These are phyloP conservation scores for Eimeria sp. DNA, from an alignment of 169 alveolate genomes.

Conservation along the genomic window DNA sequence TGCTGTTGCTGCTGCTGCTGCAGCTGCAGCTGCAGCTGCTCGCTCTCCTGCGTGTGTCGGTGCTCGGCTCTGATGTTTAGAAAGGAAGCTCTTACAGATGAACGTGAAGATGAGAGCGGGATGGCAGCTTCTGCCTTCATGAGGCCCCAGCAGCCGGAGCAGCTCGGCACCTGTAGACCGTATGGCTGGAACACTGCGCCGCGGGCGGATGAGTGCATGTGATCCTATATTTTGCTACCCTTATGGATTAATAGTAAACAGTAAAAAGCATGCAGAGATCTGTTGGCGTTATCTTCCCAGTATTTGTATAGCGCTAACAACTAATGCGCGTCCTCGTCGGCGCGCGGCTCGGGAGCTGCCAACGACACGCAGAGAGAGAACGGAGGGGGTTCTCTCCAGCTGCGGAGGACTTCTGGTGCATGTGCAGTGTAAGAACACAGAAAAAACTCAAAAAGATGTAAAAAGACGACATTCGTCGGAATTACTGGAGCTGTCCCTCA, in stretches of 20 bases:
- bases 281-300: background rate
- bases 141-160: background rate
- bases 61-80: background rate
- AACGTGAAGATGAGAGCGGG: background rate
- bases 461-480: background rate
- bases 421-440: background rate
- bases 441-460: background rate
- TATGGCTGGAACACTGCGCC: background rate
- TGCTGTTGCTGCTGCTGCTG: background rate
- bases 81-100: background rate
- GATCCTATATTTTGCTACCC: background rate
- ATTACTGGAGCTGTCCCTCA: background rate
- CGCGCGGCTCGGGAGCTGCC: background rate
- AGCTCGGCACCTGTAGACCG: background rate
- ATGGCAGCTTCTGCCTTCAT: background rate
- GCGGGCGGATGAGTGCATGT: background rate
- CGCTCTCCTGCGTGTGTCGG: background rate
- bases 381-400: background rate
- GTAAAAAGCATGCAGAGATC: background rate
- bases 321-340: background rate
- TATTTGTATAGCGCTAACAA: background rate
- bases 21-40: slow-evolving; percentile 9
- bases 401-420: background rate
- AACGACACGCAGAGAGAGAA: background rate
- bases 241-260: background rate